phyloP scores from a whole-genome alignment of 345 rosid genomes.

The Camelina hispida region DNA sequence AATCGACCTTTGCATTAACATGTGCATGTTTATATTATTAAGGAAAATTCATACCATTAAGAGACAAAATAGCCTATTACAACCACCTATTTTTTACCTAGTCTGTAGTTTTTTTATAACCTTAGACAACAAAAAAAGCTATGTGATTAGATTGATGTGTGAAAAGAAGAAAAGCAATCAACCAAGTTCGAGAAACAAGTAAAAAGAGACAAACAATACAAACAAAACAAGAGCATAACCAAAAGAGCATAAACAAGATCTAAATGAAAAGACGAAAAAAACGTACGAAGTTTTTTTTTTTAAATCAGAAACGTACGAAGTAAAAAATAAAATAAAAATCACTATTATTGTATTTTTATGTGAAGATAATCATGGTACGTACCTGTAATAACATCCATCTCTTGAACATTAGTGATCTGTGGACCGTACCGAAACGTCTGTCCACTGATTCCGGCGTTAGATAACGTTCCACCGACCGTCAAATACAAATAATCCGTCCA shows the following conservation, averaged over 20 bases:
- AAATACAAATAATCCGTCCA: conserved; percentile 93
- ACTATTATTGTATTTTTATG: not conserved
- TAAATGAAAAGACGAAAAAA: conserved; percentile 30
- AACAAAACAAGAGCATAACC: conserved; percentile 38
- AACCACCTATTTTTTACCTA: conserved; percentile 10
- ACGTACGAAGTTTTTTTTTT: conserved; percentile 17
- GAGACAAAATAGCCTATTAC: conserved; percentile 3
- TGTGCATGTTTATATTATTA: not conserved
- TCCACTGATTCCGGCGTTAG: conserved; percentile 93
- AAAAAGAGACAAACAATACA: conserved; percentile 13
- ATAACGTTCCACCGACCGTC: conserved; percentile 90
- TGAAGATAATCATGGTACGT: conserved; percentile 27
- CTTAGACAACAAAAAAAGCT: not conserved
- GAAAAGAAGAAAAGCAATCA: conserved; percentile 35
- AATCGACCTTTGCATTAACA: conserved; percentile 2
- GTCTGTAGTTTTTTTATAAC: not conserved
- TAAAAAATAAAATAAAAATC: conserved; percentile 5
- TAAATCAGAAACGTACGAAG: conserved; percentile 11
- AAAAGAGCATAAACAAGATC: conserved; percentile 25
- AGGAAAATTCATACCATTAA: not conserved
- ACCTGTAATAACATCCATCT: conserved; percentile 94
- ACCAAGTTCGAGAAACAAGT: conserved; percentile 3
- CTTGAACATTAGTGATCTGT: conserved; percentile 83
- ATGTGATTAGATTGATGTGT: conserved; percentile 27
- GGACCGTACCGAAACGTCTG: conserved; percentile 88